These are phyloP conservation scores for Zygoascus meyerae DNA, from an alignment of 1,139 yeast species.

Conservation along the genomic window DNA sequence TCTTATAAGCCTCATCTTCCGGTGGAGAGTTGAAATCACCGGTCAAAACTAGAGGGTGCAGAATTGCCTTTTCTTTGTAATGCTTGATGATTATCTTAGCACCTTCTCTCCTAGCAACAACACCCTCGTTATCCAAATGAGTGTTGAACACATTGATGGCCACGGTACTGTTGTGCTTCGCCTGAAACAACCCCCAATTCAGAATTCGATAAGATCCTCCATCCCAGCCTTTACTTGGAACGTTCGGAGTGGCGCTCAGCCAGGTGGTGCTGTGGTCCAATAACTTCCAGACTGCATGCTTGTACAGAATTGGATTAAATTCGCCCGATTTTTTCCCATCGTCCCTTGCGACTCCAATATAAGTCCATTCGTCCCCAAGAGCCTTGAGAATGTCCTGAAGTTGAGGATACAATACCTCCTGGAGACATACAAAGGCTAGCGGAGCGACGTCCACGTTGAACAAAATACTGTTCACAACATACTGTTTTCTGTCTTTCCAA, in stretches of 20 bases:
- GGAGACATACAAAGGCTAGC: conserved; percentile 43
- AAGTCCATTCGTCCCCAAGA: conserved; percentile 36
- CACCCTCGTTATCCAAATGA: conserved; percentile 54
- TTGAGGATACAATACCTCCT: conserved; percentile 51
- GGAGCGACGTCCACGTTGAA: conserved; percentile 34
- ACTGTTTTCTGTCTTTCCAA: conserved; percentile 42
- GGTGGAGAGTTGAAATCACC: conserved; percentile 58
- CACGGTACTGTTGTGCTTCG: conserved; percentile 13
- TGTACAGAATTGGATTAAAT: conserved; percentile 42
- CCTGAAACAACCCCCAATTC: conserved; percentile 35
- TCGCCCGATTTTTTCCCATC: conserved; percentile 45
- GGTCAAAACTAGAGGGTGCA: conserved; percentile 21
- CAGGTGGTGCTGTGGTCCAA: conserved; percentile 29
- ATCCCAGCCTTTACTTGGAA: conserved; percentile 53
- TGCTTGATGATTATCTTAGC: conserved; percentile 43
- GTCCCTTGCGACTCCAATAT: conserved; percentile 44
- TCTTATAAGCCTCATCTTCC: conserved; percentile 44
- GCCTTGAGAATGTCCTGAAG: conserved; percentile 41
- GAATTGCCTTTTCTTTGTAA: conserved; percentile 34
- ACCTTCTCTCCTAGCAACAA: conserved; percentile 42
- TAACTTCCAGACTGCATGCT: conserved; percentile 36
- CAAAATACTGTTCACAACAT: conserved; percentile 40
- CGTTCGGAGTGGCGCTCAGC: conserved; percentile 38
- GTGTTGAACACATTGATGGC: conserved; percentile 46
- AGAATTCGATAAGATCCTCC: conserved; percentile 46